Percentiles rank a stretch among this genome's conserved stretches.
phyloP scores from a whole-genome alignment of 2,329 filamentous ascomycete genomes.

The Elsinoe perseae region DNA sequence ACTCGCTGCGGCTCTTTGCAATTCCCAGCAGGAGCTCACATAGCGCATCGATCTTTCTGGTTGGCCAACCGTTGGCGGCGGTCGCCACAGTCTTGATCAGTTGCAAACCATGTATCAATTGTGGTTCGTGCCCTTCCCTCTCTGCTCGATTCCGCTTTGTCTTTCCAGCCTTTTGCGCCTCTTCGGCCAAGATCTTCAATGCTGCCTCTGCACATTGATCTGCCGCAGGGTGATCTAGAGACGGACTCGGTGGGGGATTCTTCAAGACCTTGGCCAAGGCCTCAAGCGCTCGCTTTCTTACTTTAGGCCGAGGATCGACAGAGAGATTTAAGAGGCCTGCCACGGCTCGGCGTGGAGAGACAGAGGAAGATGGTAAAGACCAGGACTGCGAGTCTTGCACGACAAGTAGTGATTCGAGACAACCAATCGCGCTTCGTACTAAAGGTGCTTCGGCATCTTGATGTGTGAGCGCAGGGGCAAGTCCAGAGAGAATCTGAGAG shows the following conservation, averaged over 20 bases:
- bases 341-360: slow-evolving; percentile 78
- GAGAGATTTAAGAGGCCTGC: slow-evolving; percentile 78
- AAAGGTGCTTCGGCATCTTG: slow-evolving; percentile 80
- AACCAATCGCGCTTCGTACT: slow-evolving; percentile 80
- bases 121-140: slow-evolving; percentile 56
- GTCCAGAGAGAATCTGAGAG: slow-evolving; percentile 77
- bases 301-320: slow-evolving; percentile 83
- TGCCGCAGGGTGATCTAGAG: slow-evolving; percentile 85
- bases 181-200: slow-evolving; percentile 68
- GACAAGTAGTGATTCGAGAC: slow-evolving; percentile 80
- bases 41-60: slow-evolving; percentile 84
- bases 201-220: slow-evolving; percentile 94
- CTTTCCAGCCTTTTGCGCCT: slow-evolving; percentile 64
- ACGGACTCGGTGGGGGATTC: slow-evolving; percentile 81
- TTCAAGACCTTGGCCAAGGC: slow-evolving; percentile 75
- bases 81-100: slow-evolving; percentile 82
- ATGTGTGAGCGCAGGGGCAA: slow-evolving; percentile 75
- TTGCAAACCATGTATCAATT: slow-evolving; percentile 84
- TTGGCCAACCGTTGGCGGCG: slow-evolving; percentile 90
- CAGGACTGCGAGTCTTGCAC: slow-evolving; percentile 83
- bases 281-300: slow-evolving; percentile 87
- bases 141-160: slow-evolving; percentile 54
- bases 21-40: slow-evolving; percentile 86
- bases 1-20: slow-evolving; percentile 84
- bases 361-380: slow-evolving; percentile 74